Conservation (phyloP, 805 yeast species). For the Isabelozyma rhagii region DNA sequence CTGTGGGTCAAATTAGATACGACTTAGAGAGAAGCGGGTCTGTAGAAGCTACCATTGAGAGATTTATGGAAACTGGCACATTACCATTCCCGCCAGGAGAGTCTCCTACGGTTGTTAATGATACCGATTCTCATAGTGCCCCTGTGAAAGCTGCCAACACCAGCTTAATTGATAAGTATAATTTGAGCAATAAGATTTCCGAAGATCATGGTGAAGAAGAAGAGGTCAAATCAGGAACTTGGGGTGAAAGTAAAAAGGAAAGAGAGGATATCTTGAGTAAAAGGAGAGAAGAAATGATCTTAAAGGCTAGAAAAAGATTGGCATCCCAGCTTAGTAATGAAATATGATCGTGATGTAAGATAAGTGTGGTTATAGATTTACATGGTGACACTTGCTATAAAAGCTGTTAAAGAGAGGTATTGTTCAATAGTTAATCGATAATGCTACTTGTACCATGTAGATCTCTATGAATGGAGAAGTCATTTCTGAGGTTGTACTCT, state of each 20-base stretch:
- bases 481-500: too few species aligned
- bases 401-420: too few species aligned
- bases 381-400: too few species aligned
- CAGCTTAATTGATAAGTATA: slow-evolving; percentile 40
- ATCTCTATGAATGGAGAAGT: too few species aligned
- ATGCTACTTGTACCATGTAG: too few species aligned
- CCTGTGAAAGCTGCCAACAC: slow-evolving; percentile 21
- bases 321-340: slow-evolving; percentile 25
- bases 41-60: slow-evolving; percentile 76
- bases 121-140: slow-evolving; percentile 1
- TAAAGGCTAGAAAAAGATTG: slow-evolving; percentile 47
- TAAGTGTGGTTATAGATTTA: too few species aligned
- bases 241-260: slow-evolving; percentile 22
- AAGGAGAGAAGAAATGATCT: slow-evolving; percentile 40
- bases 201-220: slow-evolving; percentile 14
- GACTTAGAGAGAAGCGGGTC: slow-evolving; percentile 77
- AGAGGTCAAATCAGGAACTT: slow-evolving; percentile 28
- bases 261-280: slow-evolving; percentile 17
- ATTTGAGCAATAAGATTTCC: slow-evolving; percentile 25
- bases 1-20: slow-evolving; percentile 65
- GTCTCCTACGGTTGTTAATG: slow-evolving; percentile 10
- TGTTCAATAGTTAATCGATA: too few species aligned
- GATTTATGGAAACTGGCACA: slow-evolving; percentile 57
- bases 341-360: neutral
- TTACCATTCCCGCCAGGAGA: slow-evolving; percentile 56